Conservation (phyloP, 2,329 filamentous ascomycete species). For the Sarocladium oryzae region DNA sequence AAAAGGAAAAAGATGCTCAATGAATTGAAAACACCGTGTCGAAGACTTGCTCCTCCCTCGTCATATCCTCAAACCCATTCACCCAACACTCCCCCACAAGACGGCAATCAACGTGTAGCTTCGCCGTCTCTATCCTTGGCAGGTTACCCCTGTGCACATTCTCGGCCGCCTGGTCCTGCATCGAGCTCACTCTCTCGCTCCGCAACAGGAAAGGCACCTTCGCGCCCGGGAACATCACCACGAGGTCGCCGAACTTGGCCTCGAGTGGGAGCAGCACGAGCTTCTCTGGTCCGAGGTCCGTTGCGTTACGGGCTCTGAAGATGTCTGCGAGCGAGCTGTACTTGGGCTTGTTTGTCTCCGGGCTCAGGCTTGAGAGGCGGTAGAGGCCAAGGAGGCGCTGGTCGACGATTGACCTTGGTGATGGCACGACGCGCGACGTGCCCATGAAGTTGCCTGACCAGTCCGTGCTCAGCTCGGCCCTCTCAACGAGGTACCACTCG, state of each 20-base stretch:
- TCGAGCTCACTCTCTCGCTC: not conserved
- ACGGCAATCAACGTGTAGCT: not conserved
- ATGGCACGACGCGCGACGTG: not conserved
- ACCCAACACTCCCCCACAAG: conserved; percentile 2
- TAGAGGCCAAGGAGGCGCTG: conserved; percentile 2
- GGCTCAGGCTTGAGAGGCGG: not conserved
- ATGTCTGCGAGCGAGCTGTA: not conserved
- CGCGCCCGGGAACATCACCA: not conserved
- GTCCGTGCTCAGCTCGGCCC: conserved; percentile 1
- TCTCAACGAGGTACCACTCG: conserved; percentile 4
- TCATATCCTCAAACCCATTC: not conserved
- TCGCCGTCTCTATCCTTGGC: conserved; percentile 2
- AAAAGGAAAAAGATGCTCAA: not conserved
- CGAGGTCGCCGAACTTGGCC: conserved; percentile 2
- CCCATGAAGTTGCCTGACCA: conserved; percentile 4
- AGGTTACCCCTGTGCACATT: not conserved
- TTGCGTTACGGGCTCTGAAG: not conserved
- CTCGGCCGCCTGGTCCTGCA: not conserved
- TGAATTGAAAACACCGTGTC: conserved; percentile 3
- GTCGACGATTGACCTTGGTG: conserved; percentile 6
- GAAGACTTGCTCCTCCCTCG: not conserved
- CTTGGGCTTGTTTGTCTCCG: not conserved
- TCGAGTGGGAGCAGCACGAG: not conserved
- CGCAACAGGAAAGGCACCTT: not conserved
- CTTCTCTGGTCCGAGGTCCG: not conserved